Percentiles rank a stretch among this genome's conserved stretches.
phyloP scores from a whole-genome alignment of 495 filamentous ascomycete species.

The Talaromyces thailandensis region DNA sequence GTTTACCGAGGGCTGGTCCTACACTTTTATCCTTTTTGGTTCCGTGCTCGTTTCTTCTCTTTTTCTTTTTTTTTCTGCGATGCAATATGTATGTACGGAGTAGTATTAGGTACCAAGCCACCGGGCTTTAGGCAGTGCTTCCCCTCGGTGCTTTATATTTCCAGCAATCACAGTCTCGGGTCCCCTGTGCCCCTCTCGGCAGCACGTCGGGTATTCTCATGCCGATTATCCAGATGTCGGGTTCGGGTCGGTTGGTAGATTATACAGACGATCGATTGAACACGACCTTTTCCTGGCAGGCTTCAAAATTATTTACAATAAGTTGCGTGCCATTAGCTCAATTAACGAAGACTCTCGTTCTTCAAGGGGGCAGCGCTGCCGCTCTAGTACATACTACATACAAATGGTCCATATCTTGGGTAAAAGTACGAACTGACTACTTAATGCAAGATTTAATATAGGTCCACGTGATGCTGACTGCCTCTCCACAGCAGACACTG shows the following conservation, averaged over 20 bases:
- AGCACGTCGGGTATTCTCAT: not conserved
- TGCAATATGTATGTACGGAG: not conserved
- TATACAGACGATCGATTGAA: not conserved
- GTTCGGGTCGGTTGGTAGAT: not conserved
- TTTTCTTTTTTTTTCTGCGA: not conserved
- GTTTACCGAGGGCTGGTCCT: not conserved
- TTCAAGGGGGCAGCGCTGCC: no score
- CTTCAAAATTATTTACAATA: not conserved
- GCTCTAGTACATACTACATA: no score
- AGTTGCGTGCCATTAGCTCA: not conserved
- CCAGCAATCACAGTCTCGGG: constrained; percentile 8
- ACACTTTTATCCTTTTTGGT: not conserved
- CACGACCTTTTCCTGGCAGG: not conserved
- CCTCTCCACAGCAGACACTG: not conserved
- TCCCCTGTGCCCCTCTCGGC: not conserved
- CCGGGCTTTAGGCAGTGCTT: not conserved
- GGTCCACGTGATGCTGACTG: not conserved
- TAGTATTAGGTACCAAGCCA: no score
- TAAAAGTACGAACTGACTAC: not conserved
- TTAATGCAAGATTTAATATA: not conserved
- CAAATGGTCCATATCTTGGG: not conserved
- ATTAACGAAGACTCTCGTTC: not conserved
- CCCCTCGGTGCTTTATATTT: not conserved
- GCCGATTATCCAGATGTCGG: not conserved
- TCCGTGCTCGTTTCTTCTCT: not conserved